Evolutionary conservation across 2,329 filamentous ascomycete species (phyloP), one percentile per base, ranked within the genome.

Genomic region (Sclerotinia trifoliorum): DNA sequence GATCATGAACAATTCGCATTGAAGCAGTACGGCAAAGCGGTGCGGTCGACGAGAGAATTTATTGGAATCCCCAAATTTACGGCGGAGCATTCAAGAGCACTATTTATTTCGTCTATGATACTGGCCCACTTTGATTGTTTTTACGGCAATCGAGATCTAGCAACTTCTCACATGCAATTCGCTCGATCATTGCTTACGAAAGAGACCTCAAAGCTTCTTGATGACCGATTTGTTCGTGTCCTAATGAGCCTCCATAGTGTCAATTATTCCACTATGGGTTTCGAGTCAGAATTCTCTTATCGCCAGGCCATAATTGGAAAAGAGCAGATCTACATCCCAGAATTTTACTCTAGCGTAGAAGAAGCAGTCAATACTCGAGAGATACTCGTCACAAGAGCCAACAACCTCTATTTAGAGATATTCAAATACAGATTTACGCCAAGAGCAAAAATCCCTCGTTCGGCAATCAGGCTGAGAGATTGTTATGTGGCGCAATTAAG

Each of bases 251-350:
- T 88, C 1, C 86, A 86, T 7, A 85, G 88, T 54, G 86, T 73
- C 62, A 70, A 70, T 7, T 54, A 73, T 11, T 69, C 52, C 19
- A 58, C 69, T 19, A 71, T 70, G 51, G 72, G 74, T 13, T 64
- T 70, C 48, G 66, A 88, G 74, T 86, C 86, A 56, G 88, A 88
- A 73, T 87, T 85, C 0, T 88, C 88, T 71, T 86, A 88, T 73
- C 48, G 84, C 88, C 32, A 35, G 42, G 24, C 60, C 6, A 48
- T 56, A 56, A 64, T 57, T 46, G 55, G 39, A 35, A 42, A 42
- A 21, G 49, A 63, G 26, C 57, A 64, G 58, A 49, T 48, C 19
- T 29, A 48, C 35, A 51, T 67, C 2, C 64, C 68, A 3, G 44
- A 56, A 39, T 26, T 15, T 7, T 85, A 85, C 51, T 87, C 39